Evolutionary conservation across 2,329 filamentous ascomycete genomes (phyloP), one percentile per base, ranked within the genome.

Genomic region (Alternaria sp.): DNA sequence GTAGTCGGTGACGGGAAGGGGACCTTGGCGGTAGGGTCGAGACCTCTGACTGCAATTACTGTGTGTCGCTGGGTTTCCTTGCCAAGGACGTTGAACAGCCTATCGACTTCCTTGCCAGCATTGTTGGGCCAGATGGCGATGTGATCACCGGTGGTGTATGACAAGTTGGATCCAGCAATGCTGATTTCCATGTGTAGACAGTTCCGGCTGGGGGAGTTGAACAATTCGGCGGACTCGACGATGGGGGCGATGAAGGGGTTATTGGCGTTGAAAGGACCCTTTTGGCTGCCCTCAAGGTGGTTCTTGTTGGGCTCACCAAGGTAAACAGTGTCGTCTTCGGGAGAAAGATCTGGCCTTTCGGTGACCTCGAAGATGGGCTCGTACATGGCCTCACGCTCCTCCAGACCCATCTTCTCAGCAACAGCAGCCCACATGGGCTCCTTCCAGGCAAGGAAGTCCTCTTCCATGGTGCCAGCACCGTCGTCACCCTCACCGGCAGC

Each of bases 401-500:
- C 91, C 55, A 99, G 82, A 53, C 87, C 87, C 90, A 99, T 92
- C 74, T 91, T 88, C 66, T 91, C 86, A 24, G 90, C 84, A 52
- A 99, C 84, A 60, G 90, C 91, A 71, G 86, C 83, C 95, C 96
- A 99, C 95, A 99, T 99, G 62, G 93, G 93, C 73, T 99, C 95
- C 82, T 99, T 99, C 95, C 95, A 99, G 66, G 94, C 92, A 72
- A 99, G 82, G 79, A 98, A 99, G 74, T 99, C 96, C 81, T 99
- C 96, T 81, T 99, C 95, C 96, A 99, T 99, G 56, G 95, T 99
- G 61, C 96, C 95, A 66, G 95, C 93, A 65, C 96, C 95, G 77
- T 99, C 95, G 72, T 99, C 95, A 72, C 95, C 95, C 82, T 98
- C 94, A 70, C 96, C 95, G 55, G 93, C 92, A 57, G 88, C 84